Evolutionary conservation across 352 stramenopile species (phyloP).

Genomic region (Saprolegnia parasitica): DNA sequence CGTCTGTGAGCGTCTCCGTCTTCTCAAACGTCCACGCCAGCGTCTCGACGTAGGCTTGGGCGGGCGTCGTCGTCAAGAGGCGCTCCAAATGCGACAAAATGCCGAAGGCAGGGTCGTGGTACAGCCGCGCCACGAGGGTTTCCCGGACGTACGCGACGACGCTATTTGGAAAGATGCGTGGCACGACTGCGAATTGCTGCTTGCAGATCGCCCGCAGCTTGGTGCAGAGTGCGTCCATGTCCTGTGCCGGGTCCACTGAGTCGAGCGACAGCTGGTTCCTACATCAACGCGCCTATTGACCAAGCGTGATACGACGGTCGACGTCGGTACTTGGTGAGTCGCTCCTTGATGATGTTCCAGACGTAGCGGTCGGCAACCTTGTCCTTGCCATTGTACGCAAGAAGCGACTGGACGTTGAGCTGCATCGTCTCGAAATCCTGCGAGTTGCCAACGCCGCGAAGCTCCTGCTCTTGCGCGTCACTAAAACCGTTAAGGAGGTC

Average conservation of each 20-base stretch:
- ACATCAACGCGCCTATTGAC: neutral
- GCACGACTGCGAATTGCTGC: constrained; percentile 64
- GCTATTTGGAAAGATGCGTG: constrained; percentile 47
- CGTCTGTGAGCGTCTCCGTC: constrained; percentile 41
- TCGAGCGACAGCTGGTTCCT: constrained; percentile 28
- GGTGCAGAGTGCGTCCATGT: constrained; percentile 54
- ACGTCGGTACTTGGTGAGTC: constrained; percentile 51
- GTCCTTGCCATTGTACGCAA: constrained; percentile 80
- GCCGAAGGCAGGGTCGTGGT: constrained; percentile 74
- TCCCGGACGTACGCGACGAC: constrained; percentile 50
- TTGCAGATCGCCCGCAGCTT: constrained; percentile 60
- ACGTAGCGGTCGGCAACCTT: constrained; percentile 78
- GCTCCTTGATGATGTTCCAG: constrained; percentile 80
- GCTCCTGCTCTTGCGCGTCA: constrained; percentile 55
- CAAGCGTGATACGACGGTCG: too few species aligned
- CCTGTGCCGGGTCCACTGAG: constrained; percentile 55
- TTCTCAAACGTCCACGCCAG: constrained; percentile 64
- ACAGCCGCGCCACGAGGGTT: constrained; percentile 60
- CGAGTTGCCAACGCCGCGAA: constrained; percentile 31
- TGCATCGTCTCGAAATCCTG: constrained; percentile 39
- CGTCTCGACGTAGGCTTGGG: constrained; percentile 52
- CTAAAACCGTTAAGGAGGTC: constrained; percentile 69
- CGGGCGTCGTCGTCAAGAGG: constrained; percentile 36
- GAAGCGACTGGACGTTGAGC: constrained; percentile 58
- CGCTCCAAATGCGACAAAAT: constrained; percentile 72